Evolutionary conservation across 75 land plant species (phyloP).

Genomic region (Pinus taeda): DNA sequence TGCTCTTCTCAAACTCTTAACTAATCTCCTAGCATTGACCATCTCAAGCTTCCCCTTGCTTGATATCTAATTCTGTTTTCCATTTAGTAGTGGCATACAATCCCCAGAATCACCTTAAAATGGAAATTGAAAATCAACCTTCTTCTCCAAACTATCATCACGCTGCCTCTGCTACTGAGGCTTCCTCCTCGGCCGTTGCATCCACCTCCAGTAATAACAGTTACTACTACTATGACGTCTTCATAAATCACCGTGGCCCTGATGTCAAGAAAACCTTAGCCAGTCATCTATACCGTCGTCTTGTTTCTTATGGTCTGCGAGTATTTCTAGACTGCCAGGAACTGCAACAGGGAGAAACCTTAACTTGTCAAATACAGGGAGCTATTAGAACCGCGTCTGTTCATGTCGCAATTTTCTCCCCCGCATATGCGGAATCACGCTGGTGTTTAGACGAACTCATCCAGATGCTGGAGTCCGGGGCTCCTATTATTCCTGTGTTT

Average conservation of each 20-base stretch:
- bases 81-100: too few species aligned
- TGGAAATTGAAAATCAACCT: too few species aligned
- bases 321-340: neutral
- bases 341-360: neutral
- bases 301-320: neutral
- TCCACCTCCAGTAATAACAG: too few species aligned
- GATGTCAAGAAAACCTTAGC: neutral
- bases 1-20: too few species aligned
- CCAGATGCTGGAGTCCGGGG: neutral
- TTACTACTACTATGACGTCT: neutral
- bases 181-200: too few species aligned
- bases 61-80: too few species aligned
- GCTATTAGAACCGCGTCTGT: neutral
- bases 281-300: neutral
- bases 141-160: too few species aligned
- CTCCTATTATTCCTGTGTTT: neutral
- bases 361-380: neutral
- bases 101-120: too few species aligned
- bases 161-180: too few species aligned
- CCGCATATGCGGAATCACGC: neutral
- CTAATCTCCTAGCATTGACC: too few species aligned
- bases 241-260: neutral
- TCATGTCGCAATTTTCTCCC: neutral
- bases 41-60: too few species aligned
- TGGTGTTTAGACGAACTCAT: slow-evolving; percentile 2